These are phyloP conservation scores for Byssothecium circinans DNA, from an alignment of 2,329 filamentous ascomycete species.

Conservation along the genomic window DNA sequence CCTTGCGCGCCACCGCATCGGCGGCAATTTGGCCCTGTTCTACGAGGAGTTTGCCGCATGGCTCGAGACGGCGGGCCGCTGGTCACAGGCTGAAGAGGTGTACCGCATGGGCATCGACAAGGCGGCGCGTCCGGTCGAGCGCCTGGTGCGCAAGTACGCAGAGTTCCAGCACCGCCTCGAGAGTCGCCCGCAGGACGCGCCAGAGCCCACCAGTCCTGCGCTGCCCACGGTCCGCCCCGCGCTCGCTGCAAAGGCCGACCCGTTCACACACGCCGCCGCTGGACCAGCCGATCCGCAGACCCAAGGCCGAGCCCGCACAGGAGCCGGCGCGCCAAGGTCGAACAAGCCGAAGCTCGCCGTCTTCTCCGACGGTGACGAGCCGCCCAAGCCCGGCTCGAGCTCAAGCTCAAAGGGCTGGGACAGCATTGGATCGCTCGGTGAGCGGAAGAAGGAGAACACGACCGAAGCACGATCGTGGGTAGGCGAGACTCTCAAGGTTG, in stretches of 20 bases:
- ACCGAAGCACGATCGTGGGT: conserved; percentile 87
- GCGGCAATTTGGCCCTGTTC: conserved; percentile 83
- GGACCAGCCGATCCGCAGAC: conserved; percentile 68
- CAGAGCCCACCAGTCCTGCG: conserved; percentile 81
- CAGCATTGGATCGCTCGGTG: conserved; percentile 80
- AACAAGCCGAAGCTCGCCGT: conserved; percentile 83
- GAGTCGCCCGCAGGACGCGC: conserved; percentile 61
- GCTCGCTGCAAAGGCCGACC: conserved; percentile 81
- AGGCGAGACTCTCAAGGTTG: conserved; percentile 85
- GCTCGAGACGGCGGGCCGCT: conserved; percentile 81
- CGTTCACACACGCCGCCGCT: conserved; percentile 62
- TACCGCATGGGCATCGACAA: conserved; percentile 87
- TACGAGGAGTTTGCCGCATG: conserved; percentile 97
- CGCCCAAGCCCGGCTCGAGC: conserved; percentile 57
- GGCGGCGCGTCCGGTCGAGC: conserved; percentile 78
- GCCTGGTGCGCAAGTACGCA: conserved; percentile 83
- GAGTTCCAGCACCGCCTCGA: conserved; percentile 84
- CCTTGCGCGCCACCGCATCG: conserved; percentile 83
- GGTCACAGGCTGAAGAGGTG: conserved; percentile 91
- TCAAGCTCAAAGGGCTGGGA: conserved; percentile 76
- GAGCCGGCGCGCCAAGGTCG: conserved; percentile 59
- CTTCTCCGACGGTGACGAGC: conserved; percentile 75
- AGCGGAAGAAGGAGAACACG: conserved; percentile 92
- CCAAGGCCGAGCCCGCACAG: conserved; percentile 47
- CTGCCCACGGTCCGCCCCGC: conserved; percentile 81